Conservation (phyloP, 2,329 filamentous ascomycete genomes). For the Calonectria hongkongensis region DNA sequence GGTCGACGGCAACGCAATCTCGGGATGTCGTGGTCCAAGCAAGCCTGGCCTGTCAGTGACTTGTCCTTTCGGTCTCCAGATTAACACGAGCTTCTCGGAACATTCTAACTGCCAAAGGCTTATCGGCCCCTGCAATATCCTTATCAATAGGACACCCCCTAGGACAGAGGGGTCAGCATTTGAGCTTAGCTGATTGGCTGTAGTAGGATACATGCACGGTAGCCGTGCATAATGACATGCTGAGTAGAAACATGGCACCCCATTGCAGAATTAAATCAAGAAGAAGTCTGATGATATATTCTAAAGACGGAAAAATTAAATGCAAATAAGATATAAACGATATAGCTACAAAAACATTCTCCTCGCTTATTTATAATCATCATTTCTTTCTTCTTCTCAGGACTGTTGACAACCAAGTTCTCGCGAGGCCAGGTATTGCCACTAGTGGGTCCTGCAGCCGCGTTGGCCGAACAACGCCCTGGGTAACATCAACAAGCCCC, state of each 20-base stretch:
- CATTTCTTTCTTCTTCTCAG: no score
- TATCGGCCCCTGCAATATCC: conserved; percentile 46
- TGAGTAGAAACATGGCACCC: no score
- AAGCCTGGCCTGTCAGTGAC: conserved; percentile 48
- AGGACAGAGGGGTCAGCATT: conserved; percentile 48
- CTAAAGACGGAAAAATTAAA: no score
- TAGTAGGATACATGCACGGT: conserved; percentile 41
- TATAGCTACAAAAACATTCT: no score
- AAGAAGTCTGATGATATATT: no score
- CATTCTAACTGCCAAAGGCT: conserved; percentile 48
- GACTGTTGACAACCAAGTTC: no score
- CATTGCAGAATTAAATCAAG: no score
- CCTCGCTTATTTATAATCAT: no score
- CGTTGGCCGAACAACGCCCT: conserved; percentile 11
- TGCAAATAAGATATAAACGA: no score
- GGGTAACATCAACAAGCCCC: conserved; percentile 50
- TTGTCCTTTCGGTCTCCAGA: conserved; percentile 41
- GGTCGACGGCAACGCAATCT: conserved; percentile 6
- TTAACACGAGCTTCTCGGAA: conserved; percentile 43
- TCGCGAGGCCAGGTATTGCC: no score
- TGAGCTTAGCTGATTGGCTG: conserved; percentile 45
- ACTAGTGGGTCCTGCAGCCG: background rate
- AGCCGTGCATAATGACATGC: conserved; percentile 19
- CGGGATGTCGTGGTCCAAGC: conserved; percentile 24
- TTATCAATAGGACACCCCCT: conserved; percentile 48